Evolutionary conservation across 139 green algal genomes (phyloP).

Genomic region (Gonium pectorale): DNA sequence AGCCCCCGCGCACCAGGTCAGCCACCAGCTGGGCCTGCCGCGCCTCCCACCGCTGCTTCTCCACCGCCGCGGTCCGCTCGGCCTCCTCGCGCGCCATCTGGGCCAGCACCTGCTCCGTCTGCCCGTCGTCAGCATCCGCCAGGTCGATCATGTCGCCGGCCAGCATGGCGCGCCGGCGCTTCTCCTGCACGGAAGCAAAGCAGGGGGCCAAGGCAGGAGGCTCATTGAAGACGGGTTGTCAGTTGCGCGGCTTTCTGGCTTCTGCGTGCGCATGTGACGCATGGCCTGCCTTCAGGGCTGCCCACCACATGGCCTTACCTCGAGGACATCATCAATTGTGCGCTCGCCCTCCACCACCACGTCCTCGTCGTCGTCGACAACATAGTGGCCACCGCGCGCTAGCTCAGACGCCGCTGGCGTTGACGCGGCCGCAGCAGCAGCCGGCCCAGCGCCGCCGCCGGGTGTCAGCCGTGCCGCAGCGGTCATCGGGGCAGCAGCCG

Average conservation of each 20-base stretch:
- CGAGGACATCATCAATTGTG: background rate
- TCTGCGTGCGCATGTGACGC: background rate
- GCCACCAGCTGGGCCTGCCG: background rate
- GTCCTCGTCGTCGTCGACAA: background rate
- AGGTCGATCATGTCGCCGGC: conserved; percentile 5
- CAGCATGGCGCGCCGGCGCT: background rate
- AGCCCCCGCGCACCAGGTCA: background rate
- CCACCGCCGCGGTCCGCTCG: background rate
- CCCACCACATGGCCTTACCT: background rate
- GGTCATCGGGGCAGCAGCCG: background rate
- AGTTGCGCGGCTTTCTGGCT: background rate
- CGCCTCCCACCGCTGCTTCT: background rate
- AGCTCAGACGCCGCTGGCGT: background rate
- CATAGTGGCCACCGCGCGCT: too few relatives aligned
- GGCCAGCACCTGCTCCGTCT: background rate
- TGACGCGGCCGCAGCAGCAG: background rate
- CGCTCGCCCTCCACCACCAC: background rate
- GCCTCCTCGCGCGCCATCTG: background rate
- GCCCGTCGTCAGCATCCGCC: background rate
- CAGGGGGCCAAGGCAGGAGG: too few relatives aligned
- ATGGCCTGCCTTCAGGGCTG: background rate
- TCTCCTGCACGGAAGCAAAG: background rate
- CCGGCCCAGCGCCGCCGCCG: background rate
- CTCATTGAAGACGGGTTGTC: background rate
- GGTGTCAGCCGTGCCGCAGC: background rate